Base-by-base conservation (phyloP, 257 asterid genomes). In the Rehmannia glutinosa region DNA sequence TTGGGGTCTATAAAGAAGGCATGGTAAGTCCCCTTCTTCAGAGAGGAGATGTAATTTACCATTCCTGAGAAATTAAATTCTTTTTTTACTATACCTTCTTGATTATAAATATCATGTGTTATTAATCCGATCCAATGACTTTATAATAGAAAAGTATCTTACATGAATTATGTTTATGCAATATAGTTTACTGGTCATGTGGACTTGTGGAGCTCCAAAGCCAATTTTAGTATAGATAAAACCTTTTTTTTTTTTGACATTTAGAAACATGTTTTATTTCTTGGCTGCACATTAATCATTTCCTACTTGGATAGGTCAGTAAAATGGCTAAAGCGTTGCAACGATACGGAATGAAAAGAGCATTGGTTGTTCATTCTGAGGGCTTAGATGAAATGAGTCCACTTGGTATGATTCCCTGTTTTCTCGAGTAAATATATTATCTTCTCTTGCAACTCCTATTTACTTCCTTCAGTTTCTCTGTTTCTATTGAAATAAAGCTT, bases 351-450 rank as follows among this genome's bases (percentile, higher is more conserved):
- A 84, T 88, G 96, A 83, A 72, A 69, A 73, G 96, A 72, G 95
- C 95, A 43, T 66, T 91, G 56, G 92, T 91, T 61, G 95, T 91
- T 67, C 95, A 88, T 73, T 88, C 90, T 1, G 87, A 86, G 62
- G 96, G 97, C 56, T 77, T 91, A 8, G 97, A 88, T 43, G 96
- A 88, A 82, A 81, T 91, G 83, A 91, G 97, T 71, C 97, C 97
- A 55, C 90, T 91, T 6, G 97, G 97, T 91, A 79, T 56, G 70
- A 39, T 64, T 64, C n/a, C 5, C 20, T 43, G 4, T 5, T 11
- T 4, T 68, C 45, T 12, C 0, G 39, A 36, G 23, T 23, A 10
- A 33, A 11, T 20, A 2, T 21, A 19, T 49, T 45, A 45, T 1
- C 51, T 45, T 45, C 51, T 46, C 53, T 41, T n/a, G n/a, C n/a